These are phyloP conservation scores for Letharia lupina DNA, from an alignment of 495 filamentous ascomycete genomes.

Conservation along the genomic window DNA sequence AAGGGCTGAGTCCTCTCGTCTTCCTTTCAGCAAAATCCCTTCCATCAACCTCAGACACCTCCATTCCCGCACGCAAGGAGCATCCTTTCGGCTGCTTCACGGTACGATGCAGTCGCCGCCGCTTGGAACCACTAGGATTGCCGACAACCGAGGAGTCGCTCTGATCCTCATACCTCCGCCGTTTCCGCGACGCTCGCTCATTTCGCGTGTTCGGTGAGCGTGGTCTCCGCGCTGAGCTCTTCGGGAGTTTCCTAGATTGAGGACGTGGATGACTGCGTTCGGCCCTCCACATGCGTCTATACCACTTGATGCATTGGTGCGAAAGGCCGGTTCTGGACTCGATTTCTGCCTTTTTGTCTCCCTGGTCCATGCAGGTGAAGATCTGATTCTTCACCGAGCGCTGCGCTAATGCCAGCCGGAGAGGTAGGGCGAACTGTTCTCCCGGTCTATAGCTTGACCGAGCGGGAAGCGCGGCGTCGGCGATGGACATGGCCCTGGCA, in stretches of 20 bases:
- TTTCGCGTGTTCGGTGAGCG: not conserved
- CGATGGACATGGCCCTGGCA: not conserved
- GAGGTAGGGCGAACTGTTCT: not conserved
- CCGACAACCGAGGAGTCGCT: not conserved
- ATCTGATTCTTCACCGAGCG: not conserved
- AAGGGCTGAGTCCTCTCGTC: not conserved
- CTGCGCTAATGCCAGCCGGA: not conserved
- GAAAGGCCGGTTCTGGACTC: constrained; percentile 2
- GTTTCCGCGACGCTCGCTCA: not conserved
- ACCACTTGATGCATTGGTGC: not conserved
- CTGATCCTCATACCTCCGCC: not conserved
- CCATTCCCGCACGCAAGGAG: not conserved
- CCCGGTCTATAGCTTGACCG: not conserved
- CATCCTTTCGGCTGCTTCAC: not conserved
- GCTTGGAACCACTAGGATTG: not conserved
- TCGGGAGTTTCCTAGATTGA: not conserved
- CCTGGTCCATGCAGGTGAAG: not conserved
- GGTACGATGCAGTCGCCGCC: not conserved
- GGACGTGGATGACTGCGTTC: not conserved
- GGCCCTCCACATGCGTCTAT: not conserved
- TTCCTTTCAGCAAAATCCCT: not conserved
- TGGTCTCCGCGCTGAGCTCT: not conserved
- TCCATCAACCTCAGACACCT: not conserved
- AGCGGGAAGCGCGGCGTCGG: not conserved
- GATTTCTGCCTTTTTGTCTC: not conserved